Conservation (phyloP, 305 asterid genomes). For the Stenogyne calaminthoides region DNA sequence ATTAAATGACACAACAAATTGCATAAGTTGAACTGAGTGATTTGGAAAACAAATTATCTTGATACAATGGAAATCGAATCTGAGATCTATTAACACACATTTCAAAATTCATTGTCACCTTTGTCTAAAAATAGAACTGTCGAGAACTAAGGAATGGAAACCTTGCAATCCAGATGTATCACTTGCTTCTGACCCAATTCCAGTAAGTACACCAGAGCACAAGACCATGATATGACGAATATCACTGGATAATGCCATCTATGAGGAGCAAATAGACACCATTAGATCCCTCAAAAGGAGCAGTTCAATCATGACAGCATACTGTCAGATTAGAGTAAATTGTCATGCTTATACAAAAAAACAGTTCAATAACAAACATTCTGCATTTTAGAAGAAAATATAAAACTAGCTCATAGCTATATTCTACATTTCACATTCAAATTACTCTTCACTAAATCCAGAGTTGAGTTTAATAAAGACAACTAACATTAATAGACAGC, state of each 20-base stretch:
- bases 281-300: conserved; percentile 29
- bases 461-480: not conserved
- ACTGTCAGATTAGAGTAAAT: not conserved
- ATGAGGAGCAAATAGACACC: conserved; percentile 31
- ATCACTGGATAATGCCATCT: conserved; percentile 87
- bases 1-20: not conserved
- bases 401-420: conserved; percentile 15
- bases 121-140: conserved; percentile 75
- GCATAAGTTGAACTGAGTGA: conserved; percentile 1
- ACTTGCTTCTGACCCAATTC: conserved; percentile 43
- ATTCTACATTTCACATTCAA: conserved; percentile 15
- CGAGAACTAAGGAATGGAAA: conserved; percentile 71
- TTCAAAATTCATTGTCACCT: conserved; percentile 51
- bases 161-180: conserved; percentile 54
- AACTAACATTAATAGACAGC: not conserved
- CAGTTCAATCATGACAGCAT: conserved; percentile 24
- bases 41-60: conserved; percentile 6
- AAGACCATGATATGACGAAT: conserved; percentile 64
- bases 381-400: not conserved
- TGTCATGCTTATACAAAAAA: not conserved
- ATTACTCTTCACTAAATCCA: conserved; percentile 9
- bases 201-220: conserved; percentile 68
- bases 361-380: not conserved
- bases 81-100: not conserved
- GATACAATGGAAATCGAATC: conserved; percentile 14